These are phyloP conservation scores for Colletotrichum zoysiae DNA, from an alignment of 2,329 filamentous ascomycete genomes.

Conservation along the genomic window DNA sequence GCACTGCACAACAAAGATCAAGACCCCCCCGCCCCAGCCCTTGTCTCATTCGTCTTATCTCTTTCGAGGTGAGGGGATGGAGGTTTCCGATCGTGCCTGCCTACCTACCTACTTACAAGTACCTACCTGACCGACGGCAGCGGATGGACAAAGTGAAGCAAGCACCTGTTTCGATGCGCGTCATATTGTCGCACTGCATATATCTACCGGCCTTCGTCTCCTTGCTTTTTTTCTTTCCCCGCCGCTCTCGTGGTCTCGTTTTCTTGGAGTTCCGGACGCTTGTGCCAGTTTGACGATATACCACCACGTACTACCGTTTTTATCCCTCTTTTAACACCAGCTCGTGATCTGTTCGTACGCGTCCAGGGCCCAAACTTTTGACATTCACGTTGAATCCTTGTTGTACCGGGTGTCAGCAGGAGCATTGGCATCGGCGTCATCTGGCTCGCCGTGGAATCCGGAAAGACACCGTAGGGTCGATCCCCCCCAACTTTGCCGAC, in stretches of 20 bases:
- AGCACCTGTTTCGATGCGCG: conserved; percentile 20
- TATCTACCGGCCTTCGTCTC: conserved; percentile 3
- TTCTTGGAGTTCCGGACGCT: not conserved
- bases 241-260: not conserved
- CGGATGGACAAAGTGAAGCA: conserved; percentile 3
- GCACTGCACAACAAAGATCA: not conserved
- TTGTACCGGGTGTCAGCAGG: not conserved
- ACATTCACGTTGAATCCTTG: no score
- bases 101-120: no score
- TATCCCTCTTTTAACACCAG: not conserved
- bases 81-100: not conserved
- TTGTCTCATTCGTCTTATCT: conserved; percentile 13
- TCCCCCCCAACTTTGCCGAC: conserved; percentile 2
- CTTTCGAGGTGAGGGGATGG: not conserved
- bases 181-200: conserved; percentile 21
- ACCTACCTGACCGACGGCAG: not conserved
- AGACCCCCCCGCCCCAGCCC: not conserved
- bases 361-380: not conserved
- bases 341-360: not conserved
- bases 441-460: not conserved
- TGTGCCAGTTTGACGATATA: not conserved
- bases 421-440: not conserved
- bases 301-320: not conserved
- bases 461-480: not conserved
- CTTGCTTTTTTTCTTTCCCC: not conserved